Evolutionary conservation across 2,329 filamentous ascomycete species (phyloP).

Genomic region (Epichloe hybrida): DNA sequence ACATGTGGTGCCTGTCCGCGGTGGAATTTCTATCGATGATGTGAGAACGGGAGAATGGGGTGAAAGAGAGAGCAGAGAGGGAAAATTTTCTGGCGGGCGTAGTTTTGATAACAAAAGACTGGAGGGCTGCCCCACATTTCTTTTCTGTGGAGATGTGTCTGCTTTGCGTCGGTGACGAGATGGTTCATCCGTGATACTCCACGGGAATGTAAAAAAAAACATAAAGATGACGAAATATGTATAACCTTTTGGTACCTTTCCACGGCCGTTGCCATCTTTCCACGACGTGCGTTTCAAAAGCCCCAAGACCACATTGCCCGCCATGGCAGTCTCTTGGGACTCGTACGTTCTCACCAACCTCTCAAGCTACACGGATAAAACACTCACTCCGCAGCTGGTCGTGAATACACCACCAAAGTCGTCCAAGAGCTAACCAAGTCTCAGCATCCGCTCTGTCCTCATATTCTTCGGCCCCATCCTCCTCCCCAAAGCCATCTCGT

Average conservation of each 20-base stretch:
- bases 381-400: not conserved
- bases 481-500: constrained; percentile 50
- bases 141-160: no score
- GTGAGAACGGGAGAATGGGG: no score
- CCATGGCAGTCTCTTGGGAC: constrained; percentile 9
- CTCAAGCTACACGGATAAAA: no score
- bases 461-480: constrained; percentile 59
- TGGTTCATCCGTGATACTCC: no score
- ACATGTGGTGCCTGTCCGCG: no score
- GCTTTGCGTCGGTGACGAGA: no score
- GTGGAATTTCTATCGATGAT: no score
- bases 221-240: no score
- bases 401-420: no score
- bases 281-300: not conserved
- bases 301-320: not conserved
- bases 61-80: no score
- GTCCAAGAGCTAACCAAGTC: not conserved
- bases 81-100: not conserved
- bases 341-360: not conserved
- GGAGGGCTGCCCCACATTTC: not conserved
- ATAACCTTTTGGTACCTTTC: no score
- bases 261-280: not conserved
- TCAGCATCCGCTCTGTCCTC: constrained; percentile 37
- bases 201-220: no score
- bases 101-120: not conserved